A percentile compares a stretch with the other conserved stretches of the same genome.
Conservation (phyloP, 2,329 filamentous ascomycete genomes). For the Rhynchosporium agropyri region DNA sequence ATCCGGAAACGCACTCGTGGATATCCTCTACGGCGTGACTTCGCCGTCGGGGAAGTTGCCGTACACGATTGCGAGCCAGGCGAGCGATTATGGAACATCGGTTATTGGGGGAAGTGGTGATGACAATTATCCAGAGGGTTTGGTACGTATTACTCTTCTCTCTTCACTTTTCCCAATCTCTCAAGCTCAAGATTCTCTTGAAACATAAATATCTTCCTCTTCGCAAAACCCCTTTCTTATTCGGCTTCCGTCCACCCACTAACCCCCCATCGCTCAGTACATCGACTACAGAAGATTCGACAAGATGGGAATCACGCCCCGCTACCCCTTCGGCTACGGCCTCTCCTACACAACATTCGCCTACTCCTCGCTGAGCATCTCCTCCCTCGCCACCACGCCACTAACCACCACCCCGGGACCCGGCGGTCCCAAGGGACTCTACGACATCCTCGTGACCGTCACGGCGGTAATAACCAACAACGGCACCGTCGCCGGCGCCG, state of each 20-base stretch:
- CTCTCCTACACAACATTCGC: constrained; percentile 59
- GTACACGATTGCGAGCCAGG: constrained; percentile 64
- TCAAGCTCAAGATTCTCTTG: no score
- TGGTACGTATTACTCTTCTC: constrained; percentile 36
- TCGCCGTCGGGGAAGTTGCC: constrained; percentile 50
- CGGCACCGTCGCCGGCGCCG: constrained; percentile 54
- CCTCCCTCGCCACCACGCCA: constrained; percentile 18
- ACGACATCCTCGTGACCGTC: constrained; percentile 63
- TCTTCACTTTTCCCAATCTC: no score
- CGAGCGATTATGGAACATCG: constrained; percentile 49
- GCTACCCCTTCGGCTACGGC: constrained; percentile 51
- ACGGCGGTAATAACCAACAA: constrained; percentile 63
- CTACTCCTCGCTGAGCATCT: constrained; percentile 32
- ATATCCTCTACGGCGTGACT: constrained; percentile 62
- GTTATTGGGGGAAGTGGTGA: constrained; percentile 25
- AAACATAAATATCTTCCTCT: no score
- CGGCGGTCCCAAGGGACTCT: constrained; percentile 62
- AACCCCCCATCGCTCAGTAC: not conserved
- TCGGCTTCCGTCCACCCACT: no score
- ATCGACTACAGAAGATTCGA: constrained; percentile 60
- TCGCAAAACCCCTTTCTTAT: no score
- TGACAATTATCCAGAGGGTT: constrained; percentile 49
- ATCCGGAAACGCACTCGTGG: constrained; percentile 60
- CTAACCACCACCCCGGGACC: constrained; percentile 21
- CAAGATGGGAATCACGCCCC: constrained; percentile 42